Base-by-base conservation (phyloP, 2,329 filamentous ascomycete species). In the Thelonectria blattea region DNA sequence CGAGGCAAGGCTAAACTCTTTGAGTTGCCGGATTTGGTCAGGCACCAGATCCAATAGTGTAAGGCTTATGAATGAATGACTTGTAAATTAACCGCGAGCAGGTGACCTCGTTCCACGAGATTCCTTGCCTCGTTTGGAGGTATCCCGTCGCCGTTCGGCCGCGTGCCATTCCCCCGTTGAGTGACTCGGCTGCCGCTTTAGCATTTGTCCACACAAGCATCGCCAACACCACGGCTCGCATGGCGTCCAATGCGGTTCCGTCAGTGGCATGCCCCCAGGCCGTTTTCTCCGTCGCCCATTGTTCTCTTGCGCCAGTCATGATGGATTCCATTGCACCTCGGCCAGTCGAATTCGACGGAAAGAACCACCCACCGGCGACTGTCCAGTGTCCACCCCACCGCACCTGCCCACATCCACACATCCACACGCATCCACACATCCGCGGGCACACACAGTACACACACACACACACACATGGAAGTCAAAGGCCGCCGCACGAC, bases 281-380 rank as follows among this genome's bases (percentile, higher is more conserved):
- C 22, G 15, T 37, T 45, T n/a, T n/a, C n/a, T n/a, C n/a, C n/a
- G n/a, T n/a, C n/a, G n/a, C n/a, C n/a, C n/a, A n/a, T n/a, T n/a
- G n/a, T n/a, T n/a, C n/a, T n/a, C n/a, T n/a, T n/a, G n/a, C 51
- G 57, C 51, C 52, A 48, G 42, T 48, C 47, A 53, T 48, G n/a
- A 52, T 39, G 7, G 45, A 56, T 51, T 51, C 34, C 27, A 30
- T 60, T 47, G 24, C 45, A 30, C 52, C 57, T 51, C 42, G 41
- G 32, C 58, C 50, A 53, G 56, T 60, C 47, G 47, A 60, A 48
- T 15, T 39, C 24, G 48, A 39, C 18, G 46, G 51, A 59, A 59
- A 46, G 58, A 41, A 52, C 57, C 58, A 56, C 54, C 17, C 53
- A 49, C 47, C 39, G 27, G 46, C 53, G 43, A 37, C n/a, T 46